Evolutionary conservation across 495 filamentous ascomycete species (phyloP).

Genomic region (Talaromyces nanjingensis): DNA sequence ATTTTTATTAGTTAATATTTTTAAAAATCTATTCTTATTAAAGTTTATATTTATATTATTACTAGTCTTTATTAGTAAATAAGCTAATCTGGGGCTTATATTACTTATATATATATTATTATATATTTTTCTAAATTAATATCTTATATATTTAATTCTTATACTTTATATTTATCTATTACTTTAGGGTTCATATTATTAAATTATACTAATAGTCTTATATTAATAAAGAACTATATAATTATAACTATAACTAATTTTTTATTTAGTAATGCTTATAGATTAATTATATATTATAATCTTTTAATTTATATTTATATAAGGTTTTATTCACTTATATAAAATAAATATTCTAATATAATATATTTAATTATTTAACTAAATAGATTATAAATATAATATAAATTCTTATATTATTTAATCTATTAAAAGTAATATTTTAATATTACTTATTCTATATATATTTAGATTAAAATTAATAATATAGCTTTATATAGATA

Average conservation of each 20-base stretch:
- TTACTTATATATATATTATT: too few species aligned
- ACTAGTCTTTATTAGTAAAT: too few species aligned
- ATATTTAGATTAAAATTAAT: too few species aligned
- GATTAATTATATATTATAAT: constrained; percentile 20
- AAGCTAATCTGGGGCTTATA: too few species aligned
- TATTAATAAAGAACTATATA: constrained; percentile 22
- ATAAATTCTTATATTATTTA: constrained; percentile 9
- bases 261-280: constrained; percentile 21
- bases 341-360: constrained; percentile 19
- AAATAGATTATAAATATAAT: constrained; percentile 19
- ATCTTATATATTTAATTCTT: too few species aligned
- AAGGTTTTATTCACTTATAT: background rate
- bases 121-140: too few species aligned
- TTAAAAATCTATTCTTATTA: too few species aligned
- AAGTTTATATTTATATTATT: too few species aligned
- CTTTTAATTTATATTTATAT: constrained; percentile 13
- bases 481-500: too few species aligned
- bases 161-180: background rate
- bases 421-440: too few species aligned
- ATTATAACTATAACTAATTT: constrained; percentile 21
- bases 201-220: constrained; percentile 21
- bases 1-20: too few species aligned
- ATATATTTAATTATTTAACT: constrained; percentile 23
- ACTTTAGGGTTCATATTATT: constrained; percentile 5
- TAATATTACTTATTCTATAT: too few species aligned